Evolutionary conservation across 2,329 filamentous ascomycete genomes (phyloP), one percentile per base, ranked within the genome.

Genomic region (Chalaropsis thielavioides): DNA sequence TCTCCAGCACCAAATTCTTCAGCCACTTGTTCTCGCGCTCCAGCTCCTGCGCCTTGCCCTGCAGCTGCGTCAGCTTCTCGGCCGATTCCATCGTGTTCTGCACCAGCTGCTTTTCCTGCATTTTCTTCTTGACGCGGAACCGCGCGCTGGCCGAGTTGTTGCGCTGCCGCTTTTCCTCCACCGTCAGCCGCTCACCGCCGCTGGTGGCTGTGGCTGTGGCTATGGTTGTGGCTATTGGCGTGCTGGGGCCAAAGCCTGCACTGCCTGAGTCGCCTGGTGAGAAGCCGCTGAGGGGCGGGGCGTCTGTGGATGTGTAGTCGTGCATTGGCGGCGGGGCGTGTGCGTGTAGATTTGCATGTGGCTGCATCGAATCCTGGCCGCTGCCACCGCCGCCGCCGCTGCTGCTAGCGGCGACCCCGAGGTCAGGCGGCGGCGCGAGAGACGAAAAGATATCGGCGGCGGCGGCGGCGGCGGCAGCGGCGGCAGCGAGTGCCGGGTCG

Each of bases 51-150:
- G 84, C 78, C 17, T 78, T 76, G 63, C 78, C 76, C 70, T 86
- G 82, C 15, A 87, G 75, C 56, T 78, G 78, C 49, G 78, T 75
- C 60, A 83, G 81, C 71, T 83, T 83, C 61, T 85, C 82, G 24
- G 81, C 80, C 68, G 84, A 81, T 59, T 85, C 83, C 67, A 83
- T 82, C n/a, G 83, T 80, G 2, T 78, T 79, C 31, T 75, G 75
- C 71, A 84, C 82, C 63, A 86, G 77, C n/a, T 81, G 79, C 72
- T 84, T 81, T 72, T 87, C 84, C 61, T 83, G 80, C 73, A 85
- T 83, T 77, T 87, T 87, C 79, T 87, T 87, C 77, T 87, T 87
- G 71, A 85, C 80, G 54, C 84, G 81, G 75, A 87, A 87, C 59
- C 84, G 81, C n/a, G 84, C 84, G 61, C 80, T 83, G 59, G 84